phyloP scores from a whole-genome alignment of 345 rosid genomes.

The Hirschfeldia incana region DNA sequence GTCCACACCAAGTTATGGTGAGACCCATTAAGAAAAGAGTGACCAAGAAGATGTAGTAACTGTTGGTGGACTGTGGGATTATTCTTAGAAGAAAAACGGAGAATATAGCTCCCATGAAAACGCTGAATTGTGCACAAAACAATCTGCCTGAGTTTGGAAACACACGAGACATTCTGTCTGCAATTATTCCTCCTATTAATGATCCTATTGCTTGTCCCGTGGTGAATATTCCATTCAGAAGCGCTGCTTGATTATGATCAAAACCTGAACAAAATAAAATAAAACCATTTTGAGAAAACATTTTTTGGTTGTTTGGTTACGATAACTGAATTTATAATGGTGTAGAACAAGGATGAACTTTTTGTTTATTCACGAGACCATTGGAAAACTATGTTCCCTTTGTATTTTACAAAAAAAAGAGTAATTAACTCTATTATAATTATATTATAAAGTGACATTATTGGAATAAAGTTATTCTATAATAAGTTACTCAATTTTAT shows the following conservation, averaged over 20 bases:
- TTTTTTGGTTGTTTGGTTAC: neutral
- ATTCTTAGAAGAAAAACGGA: constrained; percentile 62
- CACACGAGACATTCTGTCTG: constrained; percentile 55
- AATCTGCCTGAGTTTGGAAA: constrained; percentile 75
- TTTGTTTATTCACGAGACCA: neutral
- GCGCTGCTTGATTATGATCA: constrained; percentile 66
- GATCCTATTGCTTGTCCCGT: constrained; percentile 71
- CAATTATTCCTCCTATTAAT: constrained; percentile 68
- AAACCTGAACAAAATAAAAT: constrained; percentile 49
- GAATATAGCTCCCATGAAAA: constrained; percentile 80
- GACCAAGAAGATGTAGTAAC: constrained; percentile 52
- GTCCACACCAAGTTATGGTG: constrained; percentile 78
- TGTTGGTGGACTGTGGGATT: constrained; percentile 62
- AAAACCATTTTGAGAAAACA: neutral
- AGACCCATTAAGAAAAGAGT: constrained; percentile 74
- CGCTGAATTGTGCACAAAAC: constrained; percentile 83
- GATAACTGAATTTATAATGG: neutral
- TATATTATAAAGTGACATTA: too few relatives aligned
- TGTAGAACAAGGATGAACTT: neutral
- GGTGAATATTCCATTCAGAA: constrained; percentile 66
- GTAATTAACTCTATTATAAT: too few relatives aligned
- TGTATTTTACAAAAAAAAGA: too few relatives aligned
- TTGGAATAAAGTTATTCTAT: too few relatives aligned
- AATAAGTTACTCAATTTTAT: too few relatives aligned
- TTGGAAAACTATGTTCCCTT: too few relatives aligned